These are phyloP conservation scores for Hemisphaericaspora subhashii DNA, from an alignment of 1,139 yeast species.

Conservation along the genomic window DNA sequence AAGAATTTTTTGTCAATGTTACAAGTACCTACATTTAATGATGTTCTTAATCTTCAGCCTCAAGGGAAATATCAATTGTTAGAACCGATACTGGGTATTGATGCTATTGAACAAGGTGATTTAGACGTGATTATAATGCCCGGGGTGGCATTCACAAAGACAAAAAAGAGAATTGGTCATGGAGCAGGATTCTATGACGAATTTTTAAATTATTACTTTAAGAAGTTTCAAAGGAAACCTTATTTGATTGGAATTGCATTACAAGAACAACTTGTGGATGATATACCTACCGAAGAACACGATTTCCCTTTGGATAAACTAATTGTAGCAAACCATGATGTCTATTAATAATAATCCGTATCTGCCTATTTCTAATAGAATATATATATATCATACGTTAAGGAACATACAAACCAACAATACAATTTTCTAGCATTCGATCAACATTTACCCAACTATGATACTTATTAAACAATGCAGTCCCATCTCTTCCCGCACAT, in stretches of 20 bases:
- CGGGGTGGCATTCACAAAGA: constrained; percentile 72
- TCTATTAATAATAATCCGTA: not conserved
- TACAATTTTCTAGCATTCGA: constrained; percentile 73
- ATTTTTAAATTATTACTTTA: constrained; percentile 55
- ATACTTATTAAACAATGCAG: constrained; percentile 72
- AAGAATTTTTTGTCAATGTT: constrained; percentile 60
- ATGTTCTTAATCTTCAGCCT: constrained; percentile 53
- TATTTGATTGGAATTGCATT: constrained; percentile 68
- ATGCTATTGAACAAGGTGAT: constrained; percentile 37
- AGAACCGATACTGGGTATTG: constrained; percentile 58
- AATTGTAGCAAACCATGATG: constrained; percentile 21
- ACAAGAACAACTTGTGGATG: constrained; percentile 59
- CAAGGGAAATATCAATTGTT: constrained; percentile 65
- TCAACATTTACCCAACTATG: constrained; percentile 92
- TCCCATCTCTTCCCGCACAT: constrained; percentile 85
- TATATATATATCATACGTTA: no score
- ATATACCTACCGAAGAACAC: constrained; percentile 66
- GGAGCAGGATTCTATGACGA: constrained; percentile 94
- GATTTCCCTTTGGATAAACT: constrained; percentile 68
- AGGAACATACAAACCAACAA: constrained; percentile 55
- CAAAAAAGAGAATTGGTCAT: constrained; percentile 73
- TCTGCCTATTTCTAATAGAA: no score
- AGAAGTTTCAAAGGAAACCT: constrained; percentile 35
- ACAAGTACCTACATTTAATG: constrained; percentile 39
- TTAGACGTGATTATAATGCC: constrained; percentile 80